Percentiles rank a stretch among this genome's conserved stretches.
Conservation (phyloP, 2,329 filamentous ascomycete genomes). For the Aspergillus amoenus region DNA sequence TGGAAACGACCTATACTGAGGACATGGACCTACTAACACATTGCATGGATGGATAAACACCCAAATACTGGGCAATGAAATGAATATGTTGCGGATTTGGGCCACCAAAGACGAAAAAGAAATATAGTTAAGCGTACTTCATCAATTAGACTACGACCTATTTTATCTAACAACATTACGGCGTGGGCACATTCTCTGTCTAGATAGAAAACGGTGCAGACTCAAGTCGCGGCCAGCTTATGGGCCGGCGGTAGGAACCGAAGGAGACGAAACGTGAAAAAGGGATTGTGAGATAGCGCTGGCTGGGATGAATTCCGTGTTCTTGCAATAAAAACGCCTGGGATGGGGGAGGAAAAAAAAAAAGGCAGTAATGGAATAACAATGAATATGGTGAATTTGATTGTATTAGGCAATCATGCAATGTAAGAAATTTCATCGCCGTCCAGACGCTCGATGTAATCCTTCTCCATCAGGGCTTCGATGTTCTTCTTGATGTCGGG, state of each 20-base stretch:
- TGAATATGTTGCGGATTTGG: neutral
- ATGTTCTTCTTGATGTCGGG: slow-evolving; percentile 99
- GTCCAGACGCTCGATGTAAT: slow-evolving; percentile 93
- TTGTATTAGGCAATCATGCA: slow-evolving; percentile 56
- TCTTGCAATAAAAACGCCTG: slow-evolving; percentile 2
- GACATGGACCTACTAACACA: neutral
- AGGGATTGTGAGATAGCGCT: neutral
- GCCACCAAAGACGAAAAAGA: neutral
- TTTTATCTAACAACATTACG: neutral
- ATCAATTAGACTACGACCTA: neutral
- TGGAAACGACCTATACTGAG: neutral
- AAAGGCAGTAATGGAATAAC: neutral
- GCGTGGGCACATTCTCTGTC: slow-evolving; percentile 4
- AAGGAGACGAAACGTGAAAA: neutral
- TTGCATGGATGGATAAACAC: neutral
- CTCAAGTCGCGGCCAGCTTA: neutral
- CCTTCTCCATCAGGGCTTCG: slow-evolving; percentile 96
- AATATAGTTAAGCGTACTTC: neutral
- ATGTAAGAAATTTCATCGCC: slow-evolving; percentile 94
- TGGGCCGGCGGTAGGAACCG: neutral
- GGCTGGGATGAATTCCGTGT: neutral
- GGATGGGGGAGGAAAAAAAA: neutral
- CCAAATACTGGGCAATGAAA: no score
- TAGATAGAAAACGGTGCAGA: neutral
- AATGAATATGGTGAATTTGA: no score